These are phyloP conservation scores for Cornus kousa DNA, from an alignment of 148 eudicot species.

Conservation along the genomic window DNA sequence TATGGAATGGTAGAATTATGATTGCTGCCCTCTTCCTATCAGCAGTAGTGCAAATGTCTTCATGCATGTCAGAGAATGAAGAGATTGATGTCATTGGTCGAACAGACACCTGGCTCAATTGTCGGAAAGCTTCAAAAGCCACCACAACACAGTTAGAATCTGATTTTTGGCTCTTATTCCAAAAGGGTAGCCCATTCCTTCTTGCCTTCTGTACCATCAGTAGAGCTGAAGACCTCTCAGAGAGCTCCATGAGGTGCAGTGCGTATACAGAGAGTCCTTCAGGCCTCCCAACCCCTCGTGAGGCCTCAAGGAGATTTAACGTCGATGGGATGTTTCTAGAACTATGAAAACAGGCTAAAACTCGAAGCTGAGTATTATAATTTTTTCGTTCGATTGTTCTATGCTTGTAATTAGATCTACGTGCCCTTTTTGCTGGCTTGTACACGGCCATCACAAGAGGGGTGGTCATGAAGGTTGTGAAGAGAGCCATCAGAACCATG, in stretches of 20 bases:
- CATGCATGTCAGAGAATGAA: constrained; percentile 24
- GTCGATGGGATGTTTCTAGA: constrained; percentile 26
- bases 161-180: constrained; percentile 20
- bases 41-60: constrained; percentile 40
- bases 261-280: constrained; percentile 29
- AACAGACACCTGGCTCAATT: constrained; percentile 26
- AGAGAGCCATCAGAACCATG: constrained; percentile 32
- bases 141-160: constrained; percentile 11
- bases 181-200: constrained; percentile 33
- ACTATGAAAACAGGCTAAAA: constrained; percentile 29
- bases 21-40: constrained; percentile 27
- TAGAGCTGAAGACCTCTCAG: constrained; percentile 33
- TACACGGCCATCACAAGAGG: constrained; percentile 30
- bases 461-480: constrained; percentile 38
- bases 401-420: constrained; percentile 20
- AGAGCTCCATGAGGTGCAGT: constrained; percentile 38
- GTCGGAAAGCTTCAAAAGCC: constrained; percentile 31
- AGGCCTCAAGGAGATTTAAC: constrained; percentile 31
- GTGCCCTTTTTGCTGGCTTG: constrained; percentile 23
- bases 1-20: constrained; percentile 40
- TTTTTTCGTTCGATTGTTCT: constrained; percentile 20
- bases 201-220: constrained; percentile 30
- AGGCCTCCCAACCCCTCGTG: constrained; percentile 23
- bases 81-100: constrained; percentile 32
- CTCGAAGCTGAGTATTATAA: constrained; percentile 14